Evolutionary conservation across 306 rosid genomes (phyloP), one percentile per base, ranked within the genome.

Genomic region (Pyrus betulifolia): DNA sequence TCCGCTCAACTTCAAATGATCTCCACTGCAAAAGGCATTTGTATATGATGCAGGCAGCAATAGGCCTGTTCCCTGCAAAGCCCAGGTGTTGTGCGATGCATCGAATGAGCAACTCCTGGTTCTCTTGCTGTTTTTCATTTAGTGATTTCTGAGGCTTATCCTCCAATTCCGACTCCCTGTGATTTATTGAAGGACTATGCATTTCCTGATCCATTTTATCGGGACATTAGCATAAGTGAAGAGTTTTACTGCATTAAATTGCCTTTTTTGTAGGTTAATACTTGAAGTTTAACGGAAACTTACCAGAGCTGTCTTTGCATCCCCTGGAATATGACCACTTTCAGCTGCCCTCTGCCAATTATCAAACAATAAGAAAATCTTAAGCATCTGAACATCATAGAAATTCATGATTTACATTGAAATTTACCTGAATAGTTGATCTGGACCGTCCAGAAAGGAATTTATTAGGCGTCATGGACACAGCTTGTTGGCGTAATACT

Each of bases 11-110:
- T 89, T 96, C 99, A 67, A 93, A 96, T 69, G 99, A 96, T 84
- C 99, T 83, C 99, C 99, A 96, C 80, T 96, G 98, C 82, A 93
- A 86, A 80, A 96, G 99, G 82, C 99, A 93, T 91, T 91, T 96
- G 84, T 93, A 96, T 80, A 96, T 91, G 84, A 96, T 84, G 83
- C 97, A 89, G 38, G 99, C 99, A 74, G 99, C 98, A 76, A 91
- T 74, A 54, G 99, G 99, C 81, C 90, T 96, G 76, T 91, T 92
- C 78, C 85, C 93, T 69, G 96, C 78, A 79, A 96, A 96, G 76
- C 99, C 99, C 68, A 96, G 84, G 82, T 96, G 97, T 80, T 96
- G 96, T 58, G 99, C 83, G 65, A 96, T 88, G 78, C 97, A 88
- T 79, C 86, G 86, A 77, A 96, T 87, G 83, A 96, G 85, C 74